phyloP scores from a whole-genome alignment of 2,329 filamentous ascomycete species.

The Kalmusia sp. region DNA sequence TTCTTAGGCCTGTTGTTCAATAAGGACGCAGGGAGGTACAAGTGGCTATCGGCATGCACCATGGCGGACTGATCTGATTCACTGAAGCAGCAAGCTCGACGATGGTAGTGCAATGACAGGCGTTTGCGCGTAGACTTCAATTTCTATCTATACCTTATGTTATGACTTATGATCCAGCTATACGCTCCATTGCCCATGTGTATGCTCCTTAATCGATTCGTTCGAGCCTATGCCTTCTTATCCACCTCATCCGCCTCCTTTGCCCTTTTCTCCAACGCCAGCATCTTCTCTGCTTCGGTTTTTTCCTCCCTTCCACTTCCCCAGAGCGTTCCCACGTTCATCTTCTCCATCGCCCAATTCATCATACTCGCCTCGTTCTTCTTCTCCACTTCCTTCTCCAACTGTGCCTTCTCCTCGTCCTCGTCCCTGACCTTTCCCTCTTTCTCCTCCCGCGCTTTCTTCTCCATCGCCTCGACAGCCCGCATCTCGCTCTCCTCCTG shows the following conservation, averaged over 20 bases:
- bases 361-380: slow-evolving; percentile 54
- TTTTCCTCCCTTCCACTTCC: slow-evolving; percentile 20
- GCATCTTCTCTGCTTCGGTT: slow-evolving; percentile 28
- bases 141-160: not conserved
- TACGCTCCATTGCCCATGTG: no score
- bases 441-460: slow-evolving; percentile 46
- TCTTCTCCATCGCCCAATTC: slow-evolving; percentile 52
- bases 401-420: slow-evolving; percentile 43
- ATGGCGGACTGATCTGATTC: no score
- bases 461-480: slow-evolving; percentile 53
- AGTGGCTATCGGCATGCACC: no score
- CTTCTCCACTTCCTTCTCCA: slow-evolving; percentile 52
- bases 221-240: not conserved
- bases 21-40: no score
- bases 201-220: no score
- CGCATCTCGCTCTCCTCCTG: slow-evolving; percentile 54
- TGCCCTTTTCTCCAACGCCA: slow-evolving; percentile 20
- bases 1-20: slow-evolving; percentile 55
- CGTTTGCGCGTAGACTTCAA: not conserved
- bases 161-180: no score
- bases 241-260: slow-evolving; percentile 5
- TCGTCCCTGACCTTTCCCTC: slow-evolving; percentile 30
- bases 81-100: not conserved
- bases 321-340: slow-evolving; percentile 34
- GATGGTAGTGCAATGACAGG: not conserved